Base-by-base conservation (phyloP, 2,329 filamentous ascomycete species). In the Drechslerella dactyloides region DNA sequence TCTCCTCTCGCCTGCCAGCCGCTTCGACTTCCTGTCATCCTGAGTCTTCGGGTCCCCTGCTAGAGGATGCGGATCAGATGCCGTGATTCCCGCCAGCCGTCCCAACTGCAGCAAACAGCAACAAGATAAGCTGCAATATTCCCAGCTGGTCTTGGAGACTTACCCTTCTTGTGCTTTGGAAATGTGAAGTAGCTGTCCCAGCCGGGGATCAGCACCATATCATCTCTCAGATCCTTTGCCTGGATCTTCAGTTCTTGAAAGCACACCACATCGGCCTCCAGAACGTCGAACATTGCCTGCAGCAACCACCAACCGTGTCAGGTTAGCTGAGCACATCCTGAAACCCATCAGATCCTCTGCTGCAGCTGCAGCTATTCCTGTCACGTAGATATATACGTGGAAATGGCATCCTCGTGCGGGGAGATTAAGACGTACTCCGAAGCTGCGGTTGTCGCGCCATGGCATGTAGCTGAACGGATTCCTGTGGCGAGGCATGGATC, bases 241-340 rank as follows among this genome's bases (percentile, higher is more conserved):
- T 97, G 94, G 44, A 97, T 97, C 81, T 97, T 99, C 48, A 91
- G 88, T 80, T 97, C 94, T 79, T 99, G 94, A 83, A 97, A 92
- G 68, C 97, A 85, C 17, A 97, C 87, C 74, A 99, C 94, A 79
- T 99, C 94, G 59, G 93, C 88, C 78, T 94, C 90, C 5, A 99
- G 85, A 48, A 89, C 90, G 75, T 96, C 90, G 80, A 99, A 97
- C 94, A 97, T 97, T 75, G 89, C 85, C 89, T 91, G 69, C 1
- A 54, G 59, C 68, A 17, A 30, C 40, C 42, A 40, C 6, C 17
- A 52, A 33, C 27, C 27, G 8, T 33, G 63, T 27, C 46, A 55
- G 2, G 66, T 55, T 52, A 63, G 21, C 24, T 51, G 10, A n/a
- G 37, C n/a, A 42, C 37, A 17, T 15, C 15, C 11, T 42, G 37